phyloP scores from a whole-genome alignment of 352 stramenopile genomes.

The Phytophthora podocarpi region DNA sequence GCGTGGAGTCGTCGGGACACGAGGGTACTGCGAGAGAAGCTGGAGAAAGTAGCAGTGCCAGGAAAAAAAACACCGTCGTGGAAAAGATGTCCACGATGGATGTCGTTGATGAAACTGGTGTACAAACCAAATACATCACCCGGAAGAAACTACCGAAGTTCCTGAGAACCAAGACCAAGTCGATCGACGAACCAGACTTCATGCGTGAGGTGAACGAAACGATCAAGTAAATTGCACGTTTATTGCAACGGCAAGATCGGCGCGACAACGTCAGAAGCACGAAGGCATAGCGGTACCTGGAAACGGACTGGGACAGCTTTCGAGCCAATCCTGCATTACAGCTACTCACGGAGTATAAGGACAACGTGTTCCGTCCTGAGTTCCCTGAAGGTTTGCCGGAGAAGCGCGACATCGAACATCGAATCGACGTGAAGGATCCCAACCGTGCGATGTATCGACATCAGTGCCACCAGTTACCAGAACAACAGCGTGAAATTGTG shows the following conservation, averaged over 20 bases:
- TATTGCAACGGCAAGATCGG: neutral
- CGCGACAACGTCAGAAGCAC: conserved; percentile 7
- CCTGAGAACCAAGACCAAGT: conserved; percentile 13
- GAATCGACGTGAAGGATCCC: too few species aligned
- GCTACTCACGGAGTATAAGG: neutral
- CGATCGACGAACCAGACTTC: conserved; percentile 10
- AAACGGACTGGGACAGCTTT: conserved; percentile 6
- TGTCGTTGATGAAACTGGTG: conserved; percentile 4
- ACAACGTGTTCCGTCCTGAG: conserved; percentile 2
- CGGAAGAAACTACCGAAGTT: conserved; percentile 16
- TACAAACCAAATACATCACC: conserved; percentile 10
- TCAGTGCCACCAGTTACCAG: neutral
- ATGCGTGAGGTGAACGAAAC: conserved; percentile 14
- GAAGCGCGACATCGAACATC: too few species aligned
- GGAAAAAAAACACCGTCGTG: neutral
- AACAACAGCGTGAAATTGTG: neutral
- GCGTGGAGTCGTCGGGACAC: neutral
- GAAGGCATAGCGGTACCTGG: too few species aligned
- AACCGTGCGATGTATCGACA: neutral
- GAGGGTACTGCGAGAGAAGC: too few species aligned
- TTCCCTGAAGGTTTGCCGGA: conserved; percentile 8
- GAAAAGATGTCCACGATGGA: too few species aligned
- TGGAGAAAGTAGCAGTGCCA: neutral
- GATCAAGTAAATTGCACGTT: conserved; percentile 5
- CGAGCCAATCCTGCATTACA: neutral